Conservation (phyloP, 2,329 filamentous ascomycete species). For the Fusarium burgessii region DNA sequence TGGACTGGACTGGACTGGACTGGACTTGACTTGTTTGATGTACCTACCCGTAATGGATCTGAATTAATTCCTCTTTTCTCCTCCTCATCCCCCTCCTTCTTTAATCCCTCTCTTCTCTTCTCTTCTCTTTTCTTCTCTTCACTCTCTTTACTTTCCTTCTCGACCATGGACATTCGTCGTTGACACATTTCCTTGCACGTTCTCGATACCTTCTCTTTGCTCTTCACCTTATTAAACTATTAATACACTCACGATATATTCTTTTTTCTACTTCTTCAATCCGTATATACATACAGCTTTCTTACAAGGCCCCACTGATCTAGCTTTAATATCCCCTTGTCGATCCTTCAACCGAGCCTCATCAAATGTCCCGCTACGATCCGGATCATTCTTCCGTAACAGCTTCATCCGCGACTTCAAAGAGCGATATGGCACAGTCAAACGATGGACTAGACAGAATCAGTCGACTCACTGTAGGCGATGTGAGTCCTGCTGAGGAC, state of each 20-base stretch:
- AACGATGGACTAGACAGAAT: slow-evolving; percentile 14
- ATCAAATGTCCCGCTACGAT: slow-evolving; percentile 31
- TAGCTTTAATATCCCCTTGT: slow-evolving; percentile 22
- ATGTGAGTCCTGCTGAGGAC: slow-evolving; percentile 36
- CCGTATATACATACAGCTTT: slow-evolving; percentile 10
- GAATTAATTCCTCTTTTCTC: slow-evolving; percentile 19
- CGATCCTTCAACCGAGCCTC: slow-evolving; percentile 16
- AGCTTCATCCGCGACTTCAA: slow-evolving; percentile 15
- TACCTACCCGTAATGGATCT: background rate
- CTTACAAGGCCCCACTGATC: background rate
- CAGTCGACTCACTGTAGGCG: slow-evolving; percentile 21
- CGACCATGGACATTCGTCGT: slow-evolving; percentile 24
- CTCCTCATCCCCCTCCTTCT: background rate
- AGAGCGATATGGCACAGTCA: slow-evolving; percentile 17
- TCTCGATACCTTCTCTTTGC: slow-evolving; percentile 2
- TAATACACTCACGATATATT: slow-evolving; percentile 3
- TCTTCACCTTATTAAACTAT: background rate
- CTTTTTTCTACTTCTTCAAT: background rate
- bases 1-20: background rate
- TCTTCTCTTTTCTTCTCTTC: background rate
- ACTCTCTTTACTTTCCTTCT: background rate
- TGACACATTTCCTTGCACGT: background rate
- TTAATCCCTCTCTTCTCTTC: background rate
- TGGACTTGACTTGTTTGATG: background rate
- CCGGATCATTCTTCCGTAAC: slow-evolving; percentile 14